phyloP scores from a whole-genome alignment of 345 rosid genomes.

The Erodium maritimum region DNA sequence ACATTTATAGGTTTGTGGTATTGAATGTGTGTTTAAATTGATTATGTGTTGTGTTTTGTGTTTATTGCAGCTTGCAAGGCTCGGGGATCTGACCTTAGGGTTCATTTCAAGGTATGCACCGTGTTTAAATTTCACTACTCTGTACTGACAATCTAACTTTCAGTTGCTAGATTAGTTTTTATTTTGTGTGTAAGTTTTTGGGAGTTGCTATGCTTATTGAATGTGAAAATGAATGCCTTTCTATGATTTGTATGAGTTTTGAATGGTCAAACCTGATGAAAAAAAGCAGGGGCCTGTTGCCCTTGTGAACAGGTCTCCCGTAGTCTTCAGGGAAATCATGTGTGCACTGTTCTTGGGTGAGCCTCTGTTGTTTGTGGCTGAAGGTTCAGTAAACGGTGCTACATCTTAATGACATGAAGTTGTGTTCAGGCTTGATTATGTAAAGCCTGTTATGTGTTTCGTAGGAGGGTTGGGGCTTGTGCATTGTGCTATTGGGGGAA shows the following conservation, averaged over 20 bases:
- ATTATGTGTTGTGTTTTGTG: not conserved
- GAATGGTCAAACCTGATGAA: constrained; percentile 17
- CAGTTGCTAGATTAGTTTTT: not conserved
- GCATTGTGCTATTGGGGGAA: too few species aligned
- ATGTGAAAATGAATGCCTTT: too few species aligned
- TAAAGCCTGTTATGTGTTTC: too few species aligned
- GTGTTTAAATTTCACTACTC: not conserved
- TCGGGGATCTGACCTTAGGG: constrained; percentile 61
- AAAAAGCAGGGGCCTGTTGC: constrained; percentile 21
- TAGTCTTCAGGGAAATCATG: constrained; percentile 13
- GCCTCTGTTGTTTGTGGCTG: constrained; percentile 10
- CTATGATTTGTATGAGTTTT: not conserved
- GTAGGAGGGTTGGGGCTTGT: too few species aligned
- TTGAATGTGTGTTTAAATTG: not conserved
- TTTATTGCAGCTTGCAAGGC: constrained; percentile 59
- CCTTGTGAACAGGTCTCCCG: constrained; percentile 11
- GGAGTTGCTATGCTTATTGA: too few species aligned
- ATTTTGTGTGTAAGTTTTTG: too few species aligned
- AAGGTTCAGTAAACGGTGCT: constrained; percentile 1
- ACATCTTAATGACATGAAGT: too few species aligned
- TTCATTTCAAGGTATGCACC: constrained; percentile 59
- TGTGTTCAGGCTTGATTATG: too few species aligned
- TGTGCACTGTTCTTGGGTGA: constrained; percentile 18
- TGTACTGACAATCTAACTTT: not conserved
- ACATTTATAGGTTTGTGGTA: too few species aligned